Evolutionary conservation across 1,284 basidiomycete species (phyloP), one percentile per base, ranked within the genome.

Genomic region (Anthracocystis setariae): DNA sequence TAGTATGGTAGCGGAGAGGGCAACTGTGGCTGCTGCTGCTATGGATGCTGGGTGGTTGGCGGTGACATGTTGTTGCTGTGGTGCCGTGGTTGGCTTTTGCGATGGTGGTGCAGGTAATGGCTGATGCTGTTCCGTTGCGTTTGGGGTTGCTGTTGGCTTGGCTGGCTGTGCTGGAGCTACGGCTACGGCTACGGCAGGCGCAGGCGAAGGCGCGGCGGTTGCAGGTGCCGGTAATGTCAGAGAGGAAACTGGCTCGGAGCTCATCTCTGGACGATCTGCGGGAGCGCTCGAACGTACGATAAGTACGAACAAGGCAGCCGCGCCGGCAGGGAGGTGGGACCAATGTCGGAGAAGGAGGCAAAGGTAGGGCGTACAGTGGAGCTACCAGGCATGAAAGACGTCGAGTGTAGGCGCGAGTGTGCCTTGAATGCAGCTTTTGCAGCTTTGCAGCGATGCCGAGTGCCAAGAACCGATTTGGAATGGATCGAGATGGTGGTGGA

Each of bases 11-110:
- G 69, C 69, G 8, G 69, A 72, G 8, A 72, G 47, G 1, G 69
- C 69, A 40, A 72, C 54, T 5, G 69, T 67, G 0, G 69, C 64
- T 3, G 69, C 69, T 15, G 69, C 69, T 29, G 69, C 69, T 45
- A 72, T 67, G 7, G 64, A 72, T 12, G 64, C 69, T 37, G 69
- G 69, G 39, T 72, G 69, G 15, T 60, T 72, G 8, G 64, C 69
- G 20, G 64, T 64, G 20, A 51, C 55, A 47, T 67, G 61, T n/a
- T 71, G 66, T 35, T 63, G 66, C 38, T 50, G 48, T 38, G 37
- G 27, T 40, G 38, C 18, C n/a, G 38, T 18, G 33, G 39, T 37
- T 12, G 37, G 23, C 24, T 61, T 62, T 23, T 55, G 59, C 8
- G 54, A 24, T 32, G 65, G n/a, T 27, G 59, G 39, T 21, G 56